Evolutionary conservation across 164 flowering plant species (phyloP), one percentile per base, ranked within the genome.

Genomic region (Tetracentron sinense): DNA sequence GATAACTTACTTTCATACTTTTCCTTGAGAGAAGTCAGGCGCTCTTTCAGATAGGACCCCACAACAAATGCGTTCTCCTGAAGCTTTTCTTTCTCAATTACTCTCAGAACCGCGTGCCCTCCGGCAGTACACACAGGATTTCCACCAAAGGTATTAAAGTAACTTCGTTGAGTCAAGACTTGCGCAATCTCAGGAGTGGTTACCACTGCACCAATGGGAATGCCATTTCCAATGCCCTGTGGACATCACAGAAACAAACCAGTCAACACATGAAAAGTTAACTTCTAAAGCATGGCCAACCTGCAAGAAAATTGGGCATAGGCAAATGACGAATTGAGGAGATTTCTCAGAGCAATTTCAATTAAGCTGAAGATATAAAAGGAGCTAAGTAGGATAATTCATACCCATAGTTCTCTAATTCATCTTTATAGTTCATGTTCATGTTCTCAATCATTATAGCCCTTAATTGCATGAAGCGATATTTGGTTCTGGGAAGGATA

Each of bases 161-260:
- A 88, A 65, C 72, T 81, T 6, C 91, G 74, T 2, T 78, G 83
- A 46, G 89, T 81, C 82, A 95, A 75, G 54, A 87, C 90, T 69
- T 85, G 71, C 26, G 99, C 97, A 52, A 95, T 82, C 78, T 92
- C 88, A 28, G 97, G 96, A 38, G 99, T 95, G 38, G 99, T 95
- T 21, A 95, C 91, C 62, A 95, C 97, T 19, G 99, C 99, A 49
- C 97, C 99, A 26, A 95, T 74, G 2, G 99, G 99, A 67, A 88
- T 77, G 7, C 99, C 99, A 69, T 95, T 95, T 48, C 99, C 99
- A 72, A 95, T 95, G 17, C 97, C 97, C 97, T 92, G 75, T 48
- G 30, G 22, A 29, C 11, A 50, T 47, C 57, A 75, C 15, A 31
- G 7, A 35, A 38, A 6, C 4, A 64, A 49, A 38, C 58, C 38